Percentiles rank a stretch among this genome's conserved stretches.
These are phyloP conservation scores for Spiraea crenata DNA, from an alignment of 331 rosid genomes.

Conservation along the genomic window DNA sequence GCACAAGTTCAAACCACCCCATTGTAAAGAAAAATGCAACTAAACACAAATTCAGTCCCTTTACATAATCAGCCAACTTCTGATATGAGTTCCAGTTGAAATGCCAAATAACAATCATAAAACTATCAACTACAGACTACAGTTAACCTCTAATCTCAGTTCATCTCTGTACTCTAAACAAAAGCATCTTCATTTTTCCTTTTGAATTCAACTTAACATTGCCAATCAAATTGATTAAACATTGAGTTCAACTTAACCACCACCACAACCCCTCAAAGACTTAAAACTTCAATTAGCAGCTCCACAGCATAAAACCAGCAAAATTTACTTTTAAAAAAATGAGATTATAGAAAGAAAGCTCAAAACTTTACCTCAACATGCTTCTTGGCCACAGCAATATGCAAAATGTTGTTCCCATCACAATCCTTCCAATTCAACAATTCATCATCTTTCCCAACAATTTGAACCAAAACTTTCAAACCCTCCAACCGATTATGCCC, in stretches of 20 bases:
- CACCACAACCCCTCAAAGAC: neutral
- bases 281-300: neutral
- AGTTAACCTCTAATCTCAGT: neutral
- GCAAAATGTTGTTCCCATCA: conserved; percentile 27
- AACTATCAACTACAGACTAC: neutral
- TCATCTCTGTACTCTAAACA: neutral
- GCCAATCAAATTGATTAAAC: no score
- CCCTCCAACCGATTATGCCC: conserved; percentile 18
- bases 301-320: no score
- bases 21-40: neutral
- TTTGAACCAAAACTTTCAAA: conserved; percentile 11
- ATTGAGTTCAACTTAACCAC: neutral
- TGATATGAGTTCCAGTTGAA: neutral
- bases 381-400: conserved; percentile 30
- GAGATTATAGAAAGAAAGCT: neutral
- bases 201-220: neutral
- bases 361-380: conserved; percentile 10
- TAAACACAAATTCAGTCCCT: neutral
- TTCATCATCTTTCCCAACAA: conserved; percentile 10
- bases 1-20: conserved; percentile 11
- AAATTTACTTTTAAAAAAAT: no score
- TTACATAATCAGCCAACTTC: neutral
- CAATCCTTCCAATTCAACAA: conserved; percentile 21
- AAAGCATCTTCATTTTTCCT: neutral
- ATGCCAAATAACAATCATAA: neutral